Evolutionary conservation across 148 eudicot genomes (phyloP).

Genomic region (Rheum nobile): DNA sequence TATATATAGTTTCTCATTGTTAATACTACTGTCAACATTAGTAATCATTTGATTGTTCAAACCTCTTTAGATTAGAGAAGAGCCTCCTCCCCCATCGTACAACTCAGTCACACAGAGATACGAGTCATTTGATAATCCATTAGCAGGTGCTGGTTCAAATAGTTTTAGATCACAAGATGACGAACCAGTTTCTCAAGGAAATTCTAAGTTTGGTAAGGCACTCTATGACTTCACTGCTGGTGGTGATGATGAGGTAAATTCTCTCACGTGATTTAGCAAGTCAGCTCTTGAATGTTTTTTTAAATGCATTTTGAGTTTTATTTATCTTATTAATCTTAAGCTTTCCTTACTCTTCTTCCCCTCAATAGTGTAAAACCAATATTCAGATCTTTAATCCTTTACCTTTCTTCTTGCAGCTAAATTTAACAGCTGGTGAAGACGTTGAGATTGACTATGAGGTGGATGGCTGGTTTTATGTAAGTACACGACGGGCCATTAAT

Average conservation of each 20-base stretch:
- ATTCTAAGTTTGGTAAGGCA: conserved; percentile 58
- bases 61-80: conserved; percentile 75
- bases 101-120: conserved; percentile 49
- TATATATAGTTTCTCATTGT: neutral
- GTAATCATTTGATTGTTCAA: conserved; percentile 14
- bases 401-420: conserved; percentile 50
- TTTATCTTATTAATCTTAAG: neutral
- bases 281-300: neutral
- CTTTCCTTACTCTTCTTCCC: neutral
- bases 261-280: neutral
- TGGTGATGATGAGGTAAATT: conserved; percentile 91
- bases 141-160: conserved; percentile 61
- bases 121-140: conserved; percentile 89
- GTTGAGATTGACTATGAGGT: conserved; percentile 88
- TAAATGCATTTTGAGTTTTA: neutral
- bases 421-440: conserved; percentile 88
- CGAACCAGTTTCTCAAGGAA: conserved; percentile 49
- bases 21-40: neutral
- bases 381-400: neutral
- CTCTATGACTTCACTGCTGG: conserved; percentile 98
- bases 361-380: neutral
- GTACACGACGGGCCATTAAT: conserved; percentile 17
- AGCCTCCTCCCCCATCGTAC: conserved; percentile 78
- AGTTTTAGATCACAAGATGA: conserved; percentile 67
- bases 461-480: conserved; percentile 99